Conservation (phyloP, 345 rosid species). For the Populus euphratica region DNA sequence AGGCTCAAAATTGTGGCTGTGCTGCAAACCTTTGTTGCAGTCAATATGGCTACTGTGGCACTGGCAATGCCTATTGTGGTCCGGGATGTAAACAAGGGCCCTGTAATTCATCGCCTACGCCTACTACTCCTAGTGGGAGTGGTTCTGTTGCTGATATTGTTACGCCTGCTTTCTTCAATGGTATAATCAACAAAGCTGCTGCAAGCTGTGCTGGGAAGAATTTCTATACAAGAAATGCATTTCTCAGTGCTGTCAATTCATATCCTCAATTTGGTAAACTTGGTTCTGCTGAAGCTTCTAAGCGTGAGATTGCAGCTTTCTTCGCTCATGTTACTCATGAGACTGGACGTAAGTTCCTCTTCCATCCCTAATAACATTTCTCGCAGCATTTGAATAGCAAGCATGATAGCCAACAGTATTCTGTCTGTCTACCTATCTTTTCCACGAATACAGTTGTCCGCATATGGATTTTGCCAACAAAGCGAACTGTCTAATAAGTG, state of each 20-base stretch:
- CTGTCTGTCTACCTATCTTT: too few species aligned
- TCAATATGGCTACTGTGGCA: slow-evolving; percentile 34
- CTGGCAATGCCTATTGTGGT: slow-evolving; percentile 26
- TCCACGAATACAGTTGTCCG: too few species aligned
- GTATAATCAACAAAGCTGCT: slow-evolving; percentile 33
- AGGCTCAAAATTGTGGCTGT: slow-evolving; percentile 35
- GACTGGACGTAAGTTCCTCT: slow-evolving; percentile 36
- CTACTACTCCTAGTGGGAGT: neutral
- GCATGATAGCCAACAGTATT: too few species aligned
- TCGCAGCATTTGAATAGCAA: too few species aligned
- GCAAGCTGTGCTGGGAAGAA: slow-evolving; percentile 33
- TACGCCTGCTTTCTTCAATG: slow-evolving; percentile 37
- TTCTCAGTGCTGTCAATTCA: slow-evolving; percentile 23
- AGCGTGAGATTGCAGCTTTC: slow-evolving; percentile 49
- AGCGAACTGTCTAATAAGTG: too few species aligned
- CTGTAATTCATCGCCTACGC: neutral
- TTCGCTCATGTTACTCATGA: slow-evolving; percentile 52
- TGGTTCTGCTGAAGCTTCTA: slow-evolving; percentile 35
- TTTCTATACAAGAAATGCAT: slow-evolving; percentile 39
- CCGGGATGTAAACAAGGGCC: slow-evolving; percentile 27
- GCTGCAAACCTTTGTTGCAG: slow-evolving; percentile 29
- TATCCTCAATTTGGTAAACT: slow-evolving; percentile 34
- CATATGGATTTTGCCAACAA: too few species aligned
- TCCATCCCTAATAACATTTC: neutral
- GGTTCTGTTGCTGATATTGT: slow-evolving; percentile 27